Percentiles rank a stretch among this genome's conserved stretches.
phyloP scores from a whole-genome alignment of 2,329 filamentous ascomycete genomes.

The Pestalotiopsis fici region DNA sequence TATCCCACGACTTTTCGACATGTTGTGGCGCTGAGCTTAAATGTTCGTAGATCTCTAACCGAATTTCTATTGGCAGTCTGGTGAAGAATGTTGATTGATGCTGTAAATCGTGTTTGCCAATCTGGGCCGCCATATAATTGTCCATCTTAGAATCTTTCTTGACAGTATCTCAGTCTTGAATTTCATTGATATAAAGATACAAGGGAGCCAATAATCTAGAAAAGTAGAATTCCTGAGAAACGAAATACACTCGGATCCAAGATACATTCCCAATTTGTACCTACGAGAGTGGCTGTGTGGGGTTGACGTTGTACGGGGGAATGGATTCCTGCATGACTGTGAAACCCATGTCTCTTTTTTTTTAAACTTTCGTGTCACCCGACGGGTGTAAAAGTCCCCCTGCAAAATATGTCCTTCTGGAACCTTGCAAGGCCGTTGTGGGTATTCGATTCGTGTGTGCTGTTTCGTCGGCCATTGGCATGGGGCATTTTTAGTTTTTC shows the following conservation, averaged over 20 bases:
- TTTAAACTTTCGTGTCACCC: background rate
- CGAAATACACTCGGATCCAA: background rate
- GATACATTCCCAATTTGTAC: background rate
- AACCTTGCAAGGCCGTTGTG: background rate
- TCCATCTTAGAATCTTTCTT: background rate
- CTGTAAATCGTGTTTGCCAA: background rate
- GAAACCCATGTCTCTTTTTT: background rate
- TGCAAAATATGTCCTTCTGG: background rate
- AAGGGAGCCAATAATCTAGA: too few species aligned
- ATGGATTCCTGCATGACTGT: background rate
- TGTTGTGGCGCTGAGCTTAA: background rate
- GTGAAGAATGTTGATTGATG: background rate
- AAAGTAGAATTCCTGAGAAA: background rate
- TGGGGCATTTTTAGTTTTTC: too few species aligned
- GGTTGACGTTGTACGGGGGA: background rate
- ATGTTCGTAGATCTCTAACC: background rate
- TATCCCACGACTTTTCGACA: background rate
- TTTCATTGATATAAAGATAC: too few species aligned
- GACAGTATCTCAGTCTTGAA: background rate
- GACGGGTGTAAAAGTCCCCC: too few species aligned
- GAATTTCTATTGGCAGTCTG: background rate
- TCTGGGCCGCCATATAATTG: background rate
- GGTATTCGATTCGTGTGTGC: background rate
- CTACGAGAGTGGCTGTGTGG: background rate
- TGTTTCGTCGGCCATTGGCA: too few species aligned